phyloP scores from a whole-genome alignment of 805 yeast species.

The Kluyveromyces nonfermentans region DNA sequence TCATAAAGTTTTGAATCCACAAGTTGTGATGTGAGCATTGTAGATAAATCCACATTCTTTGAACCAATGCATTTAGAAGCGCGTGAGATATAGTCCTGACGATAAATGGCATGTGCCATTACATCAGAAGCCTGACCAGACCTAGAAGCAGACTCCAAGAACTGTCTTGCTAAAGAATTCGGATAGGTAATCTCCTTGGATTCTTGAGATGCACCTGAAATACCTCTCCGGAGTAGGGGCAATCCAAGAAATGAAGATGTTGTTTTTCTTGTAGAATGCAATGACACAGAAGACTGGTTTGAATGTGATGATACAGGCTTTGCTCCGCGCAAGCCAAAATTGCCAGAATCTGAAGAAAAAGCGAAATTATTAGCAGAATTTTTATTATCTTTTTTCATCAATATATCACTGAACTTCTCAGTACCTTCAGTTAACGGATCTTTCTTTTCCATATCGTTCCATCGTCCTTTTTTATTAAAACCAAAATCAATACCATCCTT shows the following conservation, averaged over 20 bases:
- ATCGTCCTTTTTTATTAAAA: neutral
- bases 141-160: conserved; percentile 1
- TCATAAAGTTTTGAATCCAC: neutral
- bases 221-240: neutral
- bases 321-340: neutral
- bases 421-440: neutral
- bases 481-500: neutral
- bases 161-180: conserved; percentile 2
- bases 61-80: neutral
- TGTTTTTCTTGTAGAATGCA: neutral
- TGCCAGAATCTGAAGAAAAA: neutral
- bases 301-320: neutral
- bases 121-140: neutral
- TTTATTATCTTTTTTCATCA: neutral
- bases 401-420: conserved; percentile 1
- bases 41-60: neutral
- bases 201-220: neutral
- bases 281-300: neutral
- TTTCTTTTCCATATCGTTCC: neutral
- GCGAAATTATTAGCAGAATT: neutral
- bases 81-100: neutral
- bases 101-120: neutral
- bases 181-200: neutral
- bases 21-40: neutral
- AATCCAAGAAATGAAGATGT: neutral